phyloP scores from a whole-genome alignment of 2,329 filamentous ascomycete genomes.

The Trichophyton mentagrophytes region DNA sequence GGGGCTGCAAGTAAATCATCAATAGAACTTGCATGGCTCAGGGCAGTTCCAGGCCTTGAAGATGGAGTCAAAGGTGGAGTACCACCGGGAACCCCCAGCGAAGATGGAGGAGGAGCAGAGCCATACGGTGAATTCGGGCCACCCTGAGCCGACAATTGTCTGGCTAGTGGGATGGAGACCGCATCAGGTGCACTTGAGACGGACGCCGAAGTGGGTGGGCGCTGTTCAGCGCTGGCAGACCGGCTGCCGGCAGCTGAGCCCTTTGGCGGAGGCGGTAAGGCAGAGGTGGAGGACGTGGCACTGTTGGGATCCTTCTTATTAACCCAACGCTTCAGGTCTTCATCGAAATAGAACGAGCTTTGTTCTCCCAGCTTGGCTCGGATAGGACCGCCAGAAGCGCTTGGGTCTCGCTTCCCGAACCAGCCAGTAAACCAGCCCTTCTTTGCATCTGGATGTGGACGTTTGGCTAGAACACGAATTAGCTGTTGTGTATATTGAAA shows the following conservation, averaged over 20 bases:
- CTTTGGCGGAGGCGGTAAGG: slow-evolving; percentile 69
- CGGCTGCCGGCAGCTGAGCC: slow-evolving; percentile 38
- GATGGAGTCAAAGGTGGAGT: slow-evolving; percentile 39
- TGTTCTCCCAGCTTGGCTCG: slow-evolving; percentile 88
- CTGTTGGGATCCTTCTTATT: slow-evolving; percentile 75
- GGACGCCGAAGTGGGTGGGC: slow-evolving; percentile 31
- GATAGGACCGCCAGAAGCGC: slow-evolving; percentile 50
- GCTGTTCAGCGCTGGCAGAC: slow-evolving; percentile 42
- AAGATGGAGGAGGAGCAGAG: slow-evolving; percentile 16
- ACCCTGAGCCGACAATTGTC: slow-evolving; percentile 3
- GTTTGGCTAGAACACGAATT: slow-evolving; percentile 26
- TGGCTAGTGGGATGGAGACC: slow-evolving; percentile 5
- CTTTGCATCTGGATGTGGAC: slow-evolving; percentile 25
- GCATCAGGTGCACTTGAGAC: slow-evolving; percentile 14
- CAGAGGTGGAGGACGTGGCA: slow-evolving; percentile 44
- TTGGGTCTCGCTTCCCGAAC: slow-evolving; percentile 58
- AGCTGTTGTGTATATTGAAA: not conserved
- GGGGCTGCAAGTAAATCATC: slow-evolving; percentile 78
- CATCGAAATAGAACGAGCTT: slow-evolving; percentile 85
- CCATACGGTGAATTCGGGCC: slow-evolving; percentile 12
- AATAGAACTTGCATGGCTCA: slow-evolving; percentile 88
- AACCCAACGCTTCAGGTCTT: slow-evolving; percentile 93
- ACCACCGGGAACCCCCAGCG: slow-evolving; percentile 16
- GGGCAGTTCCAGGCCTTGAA: slow-evolving; percentile 60
- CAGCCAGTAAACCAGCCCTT: slow-evolving; percentile 68